Conservation (phyloP, 257 asterid species). For the Gentiana dahurica region DNA sequence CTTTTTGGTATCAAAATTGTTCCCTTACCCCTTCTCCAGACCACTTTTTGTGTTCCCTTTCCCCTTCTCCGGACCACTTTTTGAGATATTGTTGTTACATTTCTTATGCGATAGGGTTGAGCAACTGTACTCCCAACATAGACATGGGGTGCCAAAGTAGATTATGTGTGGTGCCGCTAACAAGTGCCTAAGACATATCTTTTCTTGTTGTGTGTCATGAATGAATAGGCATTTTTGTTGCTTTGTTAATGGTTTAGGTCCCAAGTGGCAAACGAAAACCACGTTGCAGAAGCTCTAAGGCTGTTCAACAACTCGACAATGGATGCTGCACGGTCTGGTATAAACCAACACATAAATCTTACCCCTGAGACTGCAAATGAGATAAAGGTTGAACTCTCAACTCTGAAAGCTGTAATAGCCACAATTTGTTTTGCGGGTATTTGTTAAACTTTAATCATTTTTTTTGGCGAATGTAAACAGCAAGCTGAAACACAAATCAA, state of each 20-base stretch:
- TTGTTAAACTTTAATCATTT: constrained; percentile 3
- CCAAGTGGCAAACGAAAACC: constrained; percentile 71
- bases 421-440: neutral
- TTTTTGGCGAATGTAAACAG: constrained; percentile 23
- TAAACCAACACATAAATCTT: constrained; percentile 66
- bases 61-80: neutral
- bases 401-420: neutral
- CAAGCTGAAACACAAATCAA: constrained; percentile 91
- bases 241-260: constrained; percentile 30
- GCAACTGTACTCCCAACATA: too few species aligned
- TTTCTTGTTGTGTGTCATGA: too few species aligned
- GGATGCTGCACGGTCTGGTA: constrained; percentile 96
- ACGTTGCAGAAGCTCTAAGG: constrained; percentile 83
- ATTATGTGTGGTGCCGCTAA: too few species aligned
- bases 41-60: neutral
- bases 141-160: too few species aligned
- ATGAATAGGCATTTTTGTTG: neutral
- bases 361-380: constrained; percentile 89
- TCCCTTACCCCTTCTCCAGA: neutral
- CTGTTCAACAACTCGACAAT: constrained; percentile 75
- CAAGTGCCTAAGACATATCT: too few species aligned
- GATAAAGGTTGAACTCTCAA: constrained; percentile 47
- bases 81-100: too few species aligned
- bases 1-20: too few species aligned
- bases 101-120: too few species aligned